Base-by-base conservation (phyloP, 345 rosid species). In the Iberis pinnata region DNA sequence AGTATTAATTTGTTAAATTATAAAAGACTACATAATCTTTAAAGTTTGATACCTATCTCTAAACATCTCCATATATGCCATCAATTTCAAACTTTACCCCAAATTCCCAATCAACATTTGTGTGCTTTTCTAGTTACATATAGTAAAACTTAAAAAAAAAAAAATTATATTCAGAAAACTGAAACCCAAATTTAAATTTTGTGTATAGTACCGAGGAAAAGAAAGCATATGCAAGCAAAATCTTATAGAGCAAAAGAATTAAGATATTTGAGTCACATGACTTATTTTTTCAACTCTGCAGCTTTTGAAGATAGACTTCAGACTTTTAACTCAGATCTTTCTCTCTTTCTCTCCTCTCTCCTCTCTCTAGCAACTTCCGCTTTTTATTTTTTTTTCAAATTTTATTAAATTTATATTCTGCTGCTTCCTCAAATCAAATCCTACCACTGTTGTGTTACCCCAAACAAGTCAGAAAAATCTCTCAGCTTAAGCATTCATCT, bases 311-410 rank as follows among this genome's bases (percentile, higher is more conserved):
- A 61, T 67, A 60, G 12, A 50, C 2, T 43, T 60, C n/a, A n/a
- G n/a, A n/a, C n/a, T n/a, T n/a, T n/a, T n/a, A n/a, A n/a, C n/a
- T 67, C 62, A 67, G 63, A 60, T 61, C 52, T 60, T 19, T 40
- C 32, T 45, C 18, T 47, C 46, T 51, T 58, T 56, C 70, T 16
- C 31, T 9, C 16, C n/a, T 49, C 42, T 22, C n/a, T n/a, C n/a
- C n/a, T n/a, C n/a, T 52, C 62, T 48, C 53, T 61, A 68, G 61
- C 66, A 33, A 32, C 51, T 54, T 47, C 44, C 12, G 50, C 18
- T 53, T 53, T 36, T 17, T 12, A 15, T 45, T 58, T 50, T 25
- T 14, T 67, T 53, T 67, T 40, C 51, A 53, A 53, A 53, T 5
- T 67, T 53, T 32, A 43, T 59, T 53, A 45, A 39, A 39, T 44